Conservation (phyloP, 768 basidiomycete species). For the Trametes cinnabarina region DNA sequence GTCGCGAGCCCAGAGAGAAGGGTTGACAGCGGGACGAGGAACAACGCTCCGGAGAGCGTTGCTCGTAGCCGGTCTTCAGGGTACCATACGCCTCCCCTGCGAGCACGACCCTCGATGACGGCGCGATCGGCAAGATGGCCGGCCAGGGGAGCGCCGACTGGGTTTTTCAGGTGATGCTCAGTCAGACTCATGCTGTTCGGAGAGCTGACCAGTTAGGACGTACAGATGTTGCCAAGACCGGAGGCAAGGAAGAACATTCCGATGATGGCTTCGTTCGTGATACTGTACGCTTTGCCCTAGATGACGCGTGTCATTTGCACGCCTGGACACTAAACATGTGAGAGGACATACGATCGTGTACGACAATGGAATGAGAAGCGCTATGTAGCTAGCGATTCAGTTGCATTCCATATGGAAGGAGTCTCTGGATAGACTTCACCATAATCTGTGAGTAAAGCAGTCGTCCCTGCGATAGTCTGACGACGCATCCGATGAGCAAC, state of each 20-base stretch:
- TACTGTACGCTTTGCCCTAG: constrained; percentile 59
- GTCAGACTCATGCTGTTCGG: too few species aligned
- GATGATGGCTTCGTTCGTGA: constrained; percentile 54
- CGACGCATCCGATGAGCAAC: background rate
- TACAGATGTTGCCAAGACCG: constrained; percentile 58
- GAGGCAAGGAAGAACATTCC: constrained; percentile 59
- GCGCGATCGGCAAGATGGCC: constrained; percentile 59
- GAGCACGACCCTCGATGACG: constrained; percentile 45
- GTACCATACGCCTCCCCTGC: constrained; percentile 55
- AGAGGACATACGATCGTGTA: constrained; percentile 56
- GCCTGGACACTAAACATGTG: background rate
- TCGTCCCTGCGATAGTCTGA: constrained; percentile 41
- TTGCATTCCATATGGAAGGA: background rate
- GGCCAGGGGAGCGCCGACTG: constrained; percentile 59
- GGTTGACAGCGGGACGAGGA: constrained; percentile 54
- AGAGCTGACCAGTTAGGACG: constrained; percentile 22
- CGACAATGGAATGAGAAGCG: constrained; percentile 56
- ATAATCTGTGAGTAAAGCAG: constrained; percentile 28
- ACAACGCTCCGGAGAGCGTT: constrained; percentile 42
- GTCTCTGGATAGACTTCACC: background rate
- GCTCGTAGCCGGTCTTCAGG: constrained; percentile 69
- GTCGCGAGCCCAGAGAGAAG: constrained; percentile 48
- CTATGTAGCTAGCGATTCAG: constrained; percentile 9
- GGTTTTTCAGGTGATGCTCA: background rate
- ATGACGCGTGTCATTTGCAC: background rate